Conservation (phyloP, 805 yeast species). For the Barnettozyma botsteinii region DNA sequence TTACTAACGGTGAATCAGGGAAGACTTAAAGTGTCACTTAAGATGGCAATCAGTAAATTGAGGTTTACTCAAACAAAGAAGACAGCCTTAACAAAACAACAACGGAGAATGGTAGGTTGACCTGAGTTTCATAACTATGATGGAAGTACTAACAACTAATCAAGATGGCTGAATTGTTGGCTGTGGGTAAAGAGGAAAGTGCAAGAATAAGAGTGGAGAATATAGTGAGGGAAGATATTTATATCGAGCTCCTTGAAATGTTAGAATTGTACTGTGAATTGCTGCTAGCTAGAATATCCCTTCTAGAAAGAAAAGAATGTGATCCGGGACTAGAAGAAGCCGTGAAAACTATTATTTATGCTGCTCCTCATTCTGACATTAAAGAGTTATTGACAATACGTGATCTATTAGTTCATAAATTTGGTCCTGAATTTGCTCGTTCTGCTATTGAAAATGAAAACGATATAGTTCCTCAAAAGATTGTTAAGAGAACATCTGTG, state of each 20-base stretch:
- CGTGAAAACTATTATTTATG: slow-evolving; percentile 58
- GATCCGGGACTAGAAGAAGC: slow-evolving; percentile 49
- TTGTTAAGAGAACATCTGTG: slow-evolving; percentile 54
- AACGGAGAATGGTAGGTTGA: slow-evolving; percentile 41
- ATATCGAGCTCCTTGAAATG: slow-evolving; percentile 71
- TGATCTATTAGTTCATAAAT: slow-evolving; percentile 56
- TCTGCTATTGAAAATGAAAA: slow-evolving; percentile 46
- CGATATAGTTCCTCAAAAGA: slow-evolving; percentile 59
- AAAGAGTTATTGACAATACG: slow-evolving; percentile 60
- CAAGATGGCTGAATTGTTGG: slow-evolving; percentile 64
- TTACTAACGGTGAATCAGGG: slow-evolving; percentile 16
- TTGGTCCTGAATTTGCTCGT: slow-evolving; percentile 56
- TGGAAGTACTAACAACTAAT: background rate
- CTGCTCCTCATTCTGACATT: slow-evolving; percentile 69
- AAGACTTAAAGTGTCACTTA: slow-evolving; percentile 30
- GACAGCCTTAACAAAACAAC: slow-evolving; percentile 68
- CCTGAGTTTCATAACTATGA: no score
- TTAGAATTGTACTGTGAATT: slow-evolving; percentile 81
- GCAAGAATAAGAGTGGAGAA: slow-evolving; percentile 82
- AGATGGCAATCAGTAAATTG: slow-evolving; percentile 66
- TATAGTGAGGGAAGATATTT: slow-evolving; percentile 75
- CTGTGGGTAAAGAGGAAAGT: slow-evolving; percentile 69
- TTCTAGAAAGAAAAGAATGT: slow-evolving; percentile 37
- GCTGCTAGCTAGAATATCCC: slow-evolving; percentile 63
- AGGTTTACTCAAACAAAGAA: slow-evolving; percentile 66